These are phyloP conservation scores for Dujonia santamariae DNA, from an alignment of 1,139 yeast genomes.

Conservation along the genomic window DNA sequence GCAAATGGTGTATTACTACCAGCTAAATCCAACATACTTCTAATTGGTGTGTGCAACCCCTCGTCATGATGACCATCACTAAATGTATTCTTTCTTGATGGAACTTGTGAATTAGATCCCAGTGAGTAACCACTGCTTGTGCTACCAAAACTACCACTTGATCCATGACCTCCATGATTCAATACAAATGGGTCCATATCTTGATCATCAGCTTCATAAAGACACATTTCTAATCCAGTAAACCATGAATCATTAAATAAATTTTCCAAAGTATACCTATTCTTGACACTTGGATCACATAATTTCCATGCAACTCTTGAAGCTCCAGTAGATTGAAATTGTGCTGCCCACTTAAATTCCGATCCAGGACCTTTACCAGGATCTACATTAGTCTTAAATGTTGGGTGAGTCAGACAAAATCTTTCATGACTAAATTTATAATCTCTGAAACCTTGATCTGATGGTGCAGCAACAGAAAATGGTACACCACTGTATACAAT, in stretches of 20 bases:
- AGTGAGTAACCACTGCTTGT: conserved; percentile 15
- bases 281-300: conserved; percentile 57
- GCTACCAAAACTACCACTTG: conserved; percentile 7
- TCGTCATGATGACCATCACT: conserved; percentile 15
- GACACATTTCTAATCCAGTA: conserved; percentile 55
- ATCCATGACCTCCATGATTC: conserved; percentile 20
- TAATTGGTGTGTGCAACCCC: conserved; percentile 26
- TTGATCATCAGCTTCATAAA: conserved; percentile 52
- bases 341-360: conserved; percentile 63
- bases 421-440: conserved; percentile 53
- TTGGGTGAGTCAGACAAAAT: conserved; percentile 47
- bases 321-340: conserved; percentile 56
- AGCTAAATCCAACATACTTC: conserved; percentile 44
- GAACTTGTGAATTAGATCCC: conserved; percentile 26
- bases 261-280: conserved; percentile 53
- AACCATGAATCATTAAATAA: conserved; percentile 69
- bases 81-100: conserved; percentile 34
- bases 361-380: conserved; percentile 57
- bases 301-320: conserved; percentile 74
- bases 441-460: conserved; percentile 57
- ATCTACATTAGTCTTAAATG: conserved; percentile 46
- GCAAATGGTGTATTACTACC: conserved; percentile 13
- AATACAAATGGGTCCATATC: conserved; percentile 36
- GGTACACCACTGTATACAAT: conserved; percentile 61
- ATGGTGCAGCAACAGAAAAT: conserved; percentile 48